Base-by-base conservation (phyloP, 345 rosid species). In the Eucalyptus victrix region DNA sequence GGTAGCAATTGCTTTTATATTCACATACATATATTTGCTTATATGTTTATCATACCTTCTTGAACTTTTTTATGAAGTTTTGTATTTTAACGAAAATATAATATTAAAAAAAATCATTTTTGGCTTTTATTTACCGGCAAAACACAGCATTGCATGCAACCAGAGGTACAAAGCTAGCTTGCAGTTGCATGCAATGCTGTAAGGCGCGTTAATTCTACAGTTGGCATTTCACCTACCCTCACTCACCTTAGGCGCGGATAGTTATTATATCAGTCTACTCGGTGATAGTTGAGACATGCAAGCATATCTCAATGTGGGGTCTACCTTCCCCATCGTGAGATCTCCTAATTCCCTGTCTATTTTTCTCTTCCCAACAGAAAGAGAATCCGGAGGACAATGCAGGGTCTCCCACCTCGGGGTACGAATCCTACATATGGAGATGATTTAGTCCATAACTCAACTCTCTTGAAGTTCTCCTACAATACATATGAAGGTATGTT, bases 161-260 rank as follows among this genome's bases (percentile, higher is more conserved):
- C 0, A 0, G 1, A 4, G 58, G 26, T 53, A 53, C 58, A 53
- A 19, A 53, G 58, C 26, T 53, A 53, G 58, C 26, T 1, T 53
- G 10, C 5, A 53, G 1, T 53, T 53, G 58, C 58, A 53, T 53
- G 58, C 11, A 8, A 23, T 53, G 11, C 26, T 2, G 2, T 53
- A 21, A 53, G 58, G 11, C 0, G 5, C 26, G 5, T 0, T 21
- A 53, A 0, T 53, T 21, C 5, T 53, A 0, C 5, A 53, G 2
- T 53, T 1, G 11, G 11, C 2, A 53, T 53, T 53, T 53, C 24
- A 53, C 2, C 4, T 1, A 53, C 10, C 26, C 11, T 53, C 26
- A 53, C 5, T 53, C 5, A 53, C 0, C 26, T 53, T 53, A 21
- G 4, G 4, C 4, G 1, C 5, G 1, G 5, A 4, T 21, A 11